These are phyloP conservation scores for Dothideomycetes sp. DNA, from an alignment of 2,329 filamentous ascomycete genomes.

Conservation along the genomic window DNA sequence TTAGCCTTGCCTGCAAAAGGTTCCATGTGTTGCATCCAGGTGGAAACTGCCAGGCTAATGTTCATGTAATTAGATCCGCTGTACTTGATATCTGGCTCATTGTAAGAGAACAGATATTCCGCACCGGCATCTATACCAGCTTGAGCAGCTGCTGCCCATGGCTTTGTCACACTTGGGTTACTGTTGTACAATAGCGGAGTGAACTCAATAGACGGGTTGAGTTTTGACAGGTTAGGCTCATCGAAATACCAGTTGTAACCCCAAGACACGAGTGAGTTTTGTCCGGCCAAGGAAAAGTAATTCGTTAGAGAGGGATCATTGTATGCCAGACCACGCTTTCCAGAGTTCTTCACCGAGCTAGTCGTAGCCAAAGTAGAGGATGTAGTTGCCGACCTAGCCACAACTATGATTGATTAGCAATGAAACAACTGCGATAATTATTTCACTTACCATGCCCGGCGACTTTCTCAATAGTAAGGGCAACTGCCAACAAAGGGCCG, in stretches of 20 bases:
- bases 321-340: constrained; percentile 60
- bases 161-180: constrained; percentile 10
- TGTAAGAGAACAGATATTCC: constrained; percentile 51
- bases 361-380: constrained; percentile 13
- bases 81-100: constrained; percentile 50
- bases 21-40: constrained; percentile 43
- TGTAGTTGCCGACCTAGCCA: constrained; percentile 5
- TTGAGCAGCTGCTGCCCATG: constrained; percentile 14
- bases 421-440: background rate
- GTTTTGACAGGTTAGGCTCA: constrained; percentile 18
- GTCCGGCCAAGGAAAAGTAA: constrained; percentile 23
- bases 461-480: constrained; percentile 1
- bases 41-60: constrained; percentile 36
- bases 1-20: constrained; percentile 36
- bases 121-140: constrained; percentile 19
- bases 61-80: constrained; percentile 43
- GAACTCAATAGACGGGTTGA: constrained; percentile 15
- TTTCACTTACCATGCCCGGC: constrained; percentile 4
- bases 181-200: constrained; percentile 17
- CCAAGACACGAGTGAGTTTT: constrained; percentile 22
- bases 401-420: background rate
- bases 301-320: constrained; percentile 43
- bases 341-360: constrained; percentile 17
- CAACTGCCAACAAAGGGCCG: constrained; percentile 1
- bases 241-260: constrained; percentile 23